These are phyloP conservation scores for Neurospora africana DNA, from an alignment of 495 filamentous ascomycete genomes.

Conservation along the genomic window DNA sequence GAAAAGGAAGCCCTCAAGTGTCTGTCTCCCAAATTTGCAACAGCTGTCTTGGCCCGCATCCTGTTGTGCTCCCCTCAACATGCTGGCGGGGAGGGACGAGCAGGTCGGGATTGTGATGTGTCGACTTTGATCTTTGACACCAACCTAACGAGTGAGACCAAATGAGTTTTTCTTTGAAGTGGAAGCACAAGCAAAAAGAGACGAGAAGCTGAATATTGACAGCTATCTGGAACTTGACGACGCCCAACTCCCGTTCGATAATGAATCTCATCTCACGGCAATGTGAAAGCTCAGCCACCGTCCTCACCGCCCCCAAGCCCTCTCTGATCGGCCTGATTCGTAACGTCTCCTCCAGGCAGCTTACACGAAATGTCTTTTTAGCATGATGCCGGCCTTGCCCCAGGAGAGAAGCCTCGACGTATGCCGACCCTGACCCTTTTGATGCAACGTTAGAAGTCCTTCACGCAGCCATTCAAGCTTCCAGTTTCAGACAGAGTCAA, in stretches of 20 bases:
- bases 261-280: not conserved
- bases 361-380: not conserved
- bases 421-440: not conserved
- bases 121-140: constrained; percentile 1
- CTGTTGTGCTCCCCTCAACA: constrained; percentile 3
- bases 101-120: constrained; percentile 1
- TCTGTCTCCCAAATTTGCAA: constrained; percentile 6
- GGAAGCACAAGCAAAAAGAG: constrained; percentile 1
- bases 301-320: constrained; percentile 21
- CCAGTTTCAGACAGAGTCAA: not conserved
- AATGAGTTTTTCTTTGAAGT: not conserved
- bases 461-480: not conserved
- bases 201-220: not conserved
- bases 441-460: constrained; percentile 1
- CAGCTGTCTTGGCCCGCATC: not conserved
- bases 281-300: constrained; percentile 19
- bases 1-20: not conserved
- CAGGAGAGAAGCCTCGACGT: not conserved
- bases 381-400: not conserved
- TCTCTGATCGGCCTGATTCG: not conserved
- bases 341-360: not conserved
- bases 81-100: constrained; percentile 7
- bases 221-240: constrained; percentile 8
- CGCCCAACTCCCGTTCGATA: constrained; percentile 11
- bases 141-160: not conserved